These are phyloP conservation scores for Mycena indigotica DNA, from an alignment of 768 basidiomycete genomes.

Conservation along the genomic window DNA sequence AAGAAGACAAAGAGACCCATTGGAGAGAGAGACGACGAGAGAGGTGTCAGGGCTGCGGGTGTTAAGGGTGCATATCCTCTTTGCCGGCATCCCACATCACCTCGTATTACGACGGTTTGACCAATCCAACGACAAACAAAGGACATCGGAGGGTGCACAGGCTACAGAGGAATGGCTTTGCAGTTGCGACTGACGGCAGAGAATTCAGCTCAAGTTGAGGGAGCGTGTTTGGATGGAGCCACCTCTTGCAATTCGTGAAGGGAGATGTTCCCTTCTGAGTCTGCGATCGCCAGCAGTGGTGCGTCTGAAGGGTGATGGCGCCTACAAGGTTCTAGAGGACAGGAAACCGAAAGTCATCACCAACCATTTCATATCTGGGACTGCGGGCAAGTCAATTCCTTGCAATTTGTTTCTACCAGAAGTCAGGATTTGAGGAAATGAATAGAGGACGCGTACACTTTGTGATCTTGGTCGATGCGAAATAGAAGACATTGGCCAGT, in stretches of 20 bases:
- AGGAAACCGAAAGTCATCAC: neutral
- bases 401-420: constrained; percentile 59
- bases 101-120: constrained; percentile 58
- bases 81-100: too few relatives aligned
- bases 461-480: constrained; percentile 38
- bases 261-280: constrained; percentile 81
- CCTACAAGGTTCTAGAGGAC: constrained; percentile 40
- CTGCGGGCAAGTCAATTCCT: constrained; percentile 72
- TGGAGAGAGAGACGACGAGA: constrained; percentile 80
- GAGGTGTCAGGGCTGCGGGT: constrained; percentile 49
- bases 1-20: constrained; percentile 71
- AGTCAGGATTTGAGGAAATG: neutral
- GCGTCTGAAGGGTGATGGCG: constrained; percentile 50
- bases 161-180: constrained; percentile 42
- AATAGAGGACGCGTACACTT: constrained; percentile 35
- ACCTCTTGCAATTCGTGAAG: constrained; percentile 56
- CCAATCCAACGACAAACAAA: constrained; percentile 96
- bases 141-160: constrained; percentile 54
- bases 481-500: constrained; percentile 78
- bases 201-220: too few relatives aligned
- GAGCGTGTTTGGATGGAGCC: neutral
- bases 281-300: constrained; percentile 71
- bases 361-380: constrained; percentile 95
- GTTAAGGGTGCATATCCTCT: too few relatives aligned
- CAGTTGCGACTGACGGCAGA: constrained; percentile 40